Conservation (phyloP, 2,329 filamentous ascomycete species). For the Cordyceps cicadae region DNA sequence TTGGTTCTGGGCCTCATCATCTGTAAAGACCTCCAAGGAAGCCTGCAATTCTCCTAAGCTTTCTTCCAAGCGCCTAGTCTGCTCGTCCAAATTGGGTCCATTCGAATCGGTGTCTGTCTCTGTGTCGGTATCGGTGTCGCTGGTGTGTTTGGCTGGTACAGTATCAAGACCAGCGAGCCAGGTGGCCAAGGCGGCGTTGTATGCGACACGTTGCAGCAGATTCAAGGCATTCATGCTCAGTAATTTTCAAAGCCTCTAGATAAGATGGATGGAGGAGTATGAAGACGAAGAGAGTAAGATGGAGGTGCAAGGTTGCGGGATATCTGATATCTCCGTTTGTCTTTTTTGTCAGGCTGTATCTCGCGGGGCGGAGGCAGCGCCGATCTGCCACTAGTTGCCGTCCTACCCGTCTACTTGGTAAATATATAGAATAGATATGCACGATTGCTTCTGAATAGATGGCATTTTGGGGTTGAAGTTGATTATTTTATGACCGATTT, state of each 20-base stretch:
- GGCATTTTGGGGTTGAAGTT: too few relatives aligned
- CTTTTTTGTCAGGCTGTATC: not conserved
- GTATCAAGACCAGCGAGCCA: not conserved
- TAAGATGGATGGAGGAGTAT: not conserved
- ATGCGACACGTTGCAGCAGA: not conserved
- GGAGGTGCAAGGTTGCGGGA: not conserved
- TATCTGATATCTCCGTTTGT: not conserved
- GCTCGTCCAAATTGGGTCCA: not conserved
- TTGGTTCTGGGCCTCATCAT: not conserved
- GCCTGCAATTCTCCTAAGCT: not conserved
- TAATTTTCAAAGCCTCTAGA: not conserved
- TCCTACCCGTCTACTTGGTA: not conserved
- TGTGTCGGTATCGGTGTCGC: not conserved
- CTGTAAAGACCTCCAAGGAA: not conserved
- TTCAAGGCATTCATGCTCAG: not conserved
- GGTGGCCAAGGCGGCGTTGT: not conserved
- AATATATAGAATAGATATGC: too few relatives aligned
- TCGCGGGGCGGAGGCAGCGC: too few relatives aligned
- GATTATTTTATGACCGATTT: too few relatives aligned
- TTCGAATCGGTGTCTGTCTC: not conserved
- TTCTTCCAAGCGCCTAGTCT: not conserved
- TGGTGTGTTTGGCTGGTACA: not conserved
- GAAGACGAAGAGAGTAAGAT: not conserved
- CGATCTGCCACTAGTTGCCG: not conserved
- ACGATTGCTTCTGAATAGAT: too few relatives aligned